A percentile compares a stretch with the other conserved stretches of the same genome.
Conservation (phyloP, 768 basidiomycete genomes). For the Kwoniella heveanensis region DNA sequence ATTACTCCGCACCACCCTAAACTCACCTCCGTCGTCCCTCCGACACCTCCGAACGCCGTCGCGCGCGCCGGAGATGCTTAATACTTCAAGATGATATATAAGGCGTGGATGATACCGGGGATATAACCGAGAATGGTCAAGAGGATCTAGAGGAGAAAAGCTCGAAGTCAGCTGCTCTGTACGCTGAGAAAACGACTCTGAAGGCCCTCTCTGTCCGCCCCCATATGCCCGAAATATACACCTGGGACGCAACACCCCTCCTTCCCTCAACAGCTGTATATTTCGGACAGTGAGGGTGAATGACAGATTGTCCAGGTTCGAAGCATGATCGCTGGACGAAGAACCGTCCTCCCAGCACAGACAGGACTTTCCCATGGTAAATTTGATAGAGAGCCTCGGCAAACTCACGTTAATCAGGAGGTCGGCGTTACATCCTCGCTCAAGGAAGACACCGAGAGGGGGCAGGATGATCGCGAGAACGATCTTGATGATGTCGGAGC, state of each 20-base stretch:
- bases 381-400: too few relatives aligned
- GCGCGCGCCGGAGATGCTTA: constrained; percentile 9
- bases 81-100: constrained; percentile 49
- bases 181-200: constrained; percentile 25
- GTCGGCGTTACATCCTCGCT: constrained; percentile 79
- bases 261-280: too few relatives aligned
- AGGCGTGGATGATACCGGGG: constrained; percentile 60
- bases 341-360: too few relatives aligned
- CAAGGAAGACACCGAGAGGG: constrained; percentile 83
- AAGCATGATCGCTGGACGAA: too few relatives aligned
- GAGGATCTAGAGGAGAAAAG: constrained; percentile 56
- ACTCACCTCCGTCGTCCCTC: constrained; percentile 1
- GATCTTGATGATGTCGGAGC: constrained; percentile 52
- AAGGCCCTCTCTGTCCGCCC: background rate
- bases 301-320: too few relatives aligned
- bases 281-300: too few relatives aligned
- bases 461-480: constrained; percentile 47
- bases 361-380: too few relatives aligned
- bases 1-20: background rate
- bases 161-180: background rate
- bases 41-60: constrained; percentile 1
- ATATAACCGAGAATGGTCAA: constrained; percentile 72
- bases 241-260: too few relatives aligned
- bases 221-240: background rate
- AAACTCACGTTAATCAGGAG: constrained; percentile 61